A percentile compares a stretch with the other conserved stretches of the same genome.
phyloP scores from a whole-genome alignment of 768 basidiomycete genomes.

The Kwoniella botswanensis region DNA sequence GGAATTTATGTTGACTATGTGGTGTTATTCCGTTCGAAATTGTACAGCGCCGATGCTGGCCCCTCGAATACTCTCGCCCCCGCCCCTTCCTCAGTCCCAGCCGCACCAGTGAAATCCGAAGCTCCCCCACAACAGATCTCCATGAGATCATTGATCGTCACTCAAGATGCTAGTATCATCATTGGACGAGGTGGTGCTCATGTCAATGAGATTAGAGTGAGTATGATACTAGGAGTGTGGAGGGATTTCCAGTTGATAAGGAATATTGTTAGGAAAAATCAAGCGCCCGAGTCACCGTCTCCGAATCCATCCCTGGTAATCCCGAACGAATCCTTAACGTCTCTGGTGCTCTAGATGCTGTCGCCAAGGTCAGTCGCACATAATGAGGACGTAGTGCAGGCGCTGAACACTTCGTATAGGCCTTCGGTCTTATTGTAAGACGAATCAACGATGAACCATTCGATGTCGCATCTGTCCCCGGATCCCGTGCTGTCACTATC shows the following conservation, averaged over 20 bases:
- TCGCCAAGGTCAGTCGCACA: conserved; percentile 76
- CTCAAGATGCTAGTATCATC: conserved; percentile 98
- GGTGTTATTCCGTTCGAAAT: background rate
- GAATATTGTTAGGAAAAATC: conserved; percentile 66
- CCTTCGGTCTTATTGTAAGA: conserved; percentile 96
- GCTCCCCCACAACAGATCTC: conserved; percentile 73
- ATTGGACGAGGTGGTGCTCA: conserved; percentile 95
- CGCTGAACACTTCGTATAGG: conserved; percentile 62
- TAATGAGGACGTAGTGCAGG: too few species aligned
- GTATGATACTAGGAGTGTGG: conserved; percentile 1
- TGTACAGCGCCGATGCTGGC: conserved; percentile 28
- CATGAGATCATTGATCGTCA: conserved; percentile 98
- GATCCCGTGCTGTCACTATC: conserved; percentile 97
- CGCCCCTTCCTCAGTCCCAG: conserved; percentile 32
- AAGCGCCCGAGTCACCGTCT: conserved; percentile 93
- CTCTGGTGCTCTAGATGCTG: conserved; percentile 95
- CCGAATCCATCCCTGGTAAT: conserved; percentile 97
- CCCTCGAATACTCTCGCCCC: conserved; percentile 29
- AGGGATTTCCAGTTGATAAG: background rate
- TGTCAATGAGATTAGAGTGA: conserved; percentile 95
- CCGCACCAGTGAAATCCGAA: conserved; percentile 43
- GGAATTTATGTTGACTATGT: background rate
- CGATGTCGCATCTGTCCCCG: conserved; percentile 95
- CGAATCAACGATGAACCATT: conserved; percentile 99
- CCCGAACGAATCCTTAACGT: conserved; percentile 99